phyloP scores from a whole-genome alignment of 495 filamentous ascomycete genomes.

The Ramalina intermedia region DNA sequence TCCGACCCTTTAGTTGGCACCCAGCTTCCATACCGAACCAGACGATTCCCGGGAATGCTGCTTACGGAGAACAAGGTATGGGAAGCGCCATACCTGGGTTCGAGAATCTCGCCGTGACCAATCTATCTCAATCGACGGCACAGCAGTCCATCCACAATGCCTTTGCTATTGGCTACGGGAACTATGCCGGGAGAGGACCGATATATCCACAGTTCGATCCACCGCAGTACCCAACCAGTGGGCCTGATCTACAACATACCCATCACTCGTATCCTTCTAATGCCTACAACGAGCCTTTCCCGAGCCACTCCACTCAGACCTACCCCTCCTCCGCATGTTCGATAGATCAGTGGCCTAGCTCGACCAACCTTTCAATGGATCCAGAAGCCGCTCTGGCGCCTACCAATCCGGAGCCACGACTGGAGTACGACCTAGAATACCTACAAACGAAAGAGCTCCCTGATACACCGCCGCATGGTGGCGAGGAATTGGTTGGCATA shows the following conservation, averaged over 20 bases:
- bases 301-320: too few species aligned
- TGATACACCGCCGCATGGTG: conserved; percentile 12
- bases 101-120: conserved; percentile 9
- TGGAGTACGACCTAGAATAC: too few species aligned
- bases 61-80: conserved; percentile 3
- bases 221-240: too few species aligned
- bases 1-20: conserved; percentile 59
- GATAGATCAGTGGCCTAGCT: too few species aligned
- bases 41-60: not conserved
- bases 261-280: too few species aligned
- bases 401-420: too few species aligned
- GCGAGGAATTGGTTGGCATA: conserved; percentile 68
- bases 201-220: not conserved
- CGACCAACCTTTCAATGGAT: too few species aligned
- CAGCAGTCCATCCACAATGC: conserved; percentile 11
- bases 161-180: conserved; percentile 9
- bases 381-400: too few species aligned
- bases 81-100: conserved; percentile 12
- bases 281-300: too few species aligned
- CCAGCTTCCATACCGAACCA: conserved; percentile 20
- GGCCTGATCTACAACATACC: too few species aligned
- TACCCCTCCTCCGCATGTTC: too few species aligned
- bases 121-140: not conserved
- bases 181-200: not conserved
- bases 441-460: not conserved